Percentiles rank a stretch among this genome's conserved stretches.
Conservation (phyloP, 768 basidiomycete genomes). For the Boletus reticulatus region DNA sequence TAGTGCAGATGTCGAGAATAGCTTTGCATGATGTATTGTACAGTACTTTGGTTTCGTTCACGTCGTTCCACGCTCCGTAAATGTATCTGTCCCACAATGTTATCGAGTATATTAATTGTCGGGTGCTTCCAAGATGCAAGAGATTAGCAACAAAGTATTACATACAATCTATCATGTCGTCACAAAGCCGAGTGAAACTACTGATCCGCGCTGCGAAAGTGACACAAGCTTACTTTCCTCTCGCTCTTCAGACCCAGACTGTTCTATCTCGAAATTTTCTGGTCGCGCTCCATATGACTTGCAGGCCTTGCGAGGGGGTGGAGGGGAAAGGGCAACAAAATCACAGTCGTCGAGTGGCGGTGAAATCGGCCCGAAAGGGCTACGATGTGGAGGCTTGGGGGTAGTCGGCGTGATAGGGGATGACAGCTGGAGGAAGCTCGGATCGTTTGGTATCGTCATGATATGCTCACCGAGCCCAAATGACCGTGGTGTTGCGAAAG, state of each 20-base stretch:
- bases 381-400: conserved; percentile 18
- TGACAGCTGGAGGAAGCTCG: conserved; percentile 58
- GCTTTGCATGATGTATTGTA: conserved; percentile 64
- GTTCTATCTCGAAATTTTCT: conserved; percentile 10
- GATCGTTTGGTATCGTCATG: conserved; percentile 47
- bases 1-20: conserved; percentile 94
- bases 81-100: conserved; percentile 2
- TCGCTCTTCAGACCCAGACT: conserved; percentile 3
- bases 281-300: conserved; percentile 38
- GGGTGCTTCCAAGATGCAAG: conserved; percentile 9
- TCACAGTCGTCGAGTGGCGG: conserved; percentile 32
- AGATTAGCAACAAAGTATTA: conserved; percentile 10
- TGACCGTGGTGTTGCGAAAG: conserved; percentile 8
- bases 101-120: not conserved
- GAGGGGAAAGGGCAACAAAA: conserved; percentile 56
- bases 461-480: conserved; percentile 59
- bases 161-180: conserved; percentile 36
- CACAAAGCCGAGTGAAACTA: conserved; percentile 52
- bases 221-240: conserved; percentile 26
- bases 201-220: conserved; percentile 50
- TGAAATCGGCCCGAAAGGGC: conserved; percentile 27
- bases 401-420: conserved; percentile 40
- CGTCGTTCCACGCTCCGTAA: conserved; percentile 13
- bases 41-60: not conserved
- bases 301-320: conserved; percentile 64